Conservation (phyloP, 2,329 filamentous ascomycete genomes). For the Phyllosticta citrichinensis region DNA sequence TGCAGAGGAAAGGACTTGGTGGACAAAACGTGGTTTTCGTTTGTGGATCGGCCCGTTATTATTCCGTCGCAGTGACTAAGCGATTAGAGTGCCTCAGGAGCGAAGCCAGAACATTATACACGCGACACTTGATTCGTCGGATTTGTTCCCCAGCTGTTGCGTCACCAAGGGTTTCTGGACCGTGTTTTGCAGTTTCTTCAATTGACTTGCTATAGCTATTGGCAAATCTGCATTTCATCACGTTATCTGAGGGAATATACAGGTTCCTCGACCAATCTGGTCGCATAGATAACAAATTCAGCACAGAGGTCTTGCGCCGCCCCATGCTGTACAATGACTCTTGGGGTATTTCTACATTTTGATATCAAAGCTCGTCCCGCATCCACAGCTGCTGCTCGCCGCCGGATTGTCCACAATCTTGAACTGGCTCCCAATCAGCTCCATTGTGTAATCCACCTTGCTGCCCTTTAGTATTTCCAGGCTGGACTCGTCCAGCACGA, state of each 20-base stretch:
- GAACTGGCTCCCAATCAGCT: conserved; percentile 90
- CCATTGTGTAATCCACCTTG: conserved; percentile 93
- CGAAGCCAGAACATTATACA: neutral
- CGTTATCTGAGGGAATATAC: neutral
- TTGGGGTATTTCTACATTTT: conserved; percentile 35
- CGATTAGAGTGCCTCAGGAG: neutral
- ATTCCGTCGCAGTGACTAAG: neutral
- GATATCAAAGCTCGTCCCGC: conserved; percentile 95
- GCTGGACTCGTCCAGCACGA: conserved; percentile 81
- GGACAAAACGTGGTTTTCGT: neutral
- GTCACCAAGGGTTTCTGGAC: neutral
- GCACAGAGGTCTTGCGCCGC: neutral
- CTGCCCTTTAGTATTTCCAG: conserved; percentile 84
- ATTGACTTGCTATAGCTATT: neutral
- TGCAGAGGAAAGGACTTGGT: neutral
- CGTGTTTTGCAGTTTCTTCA: neutral
- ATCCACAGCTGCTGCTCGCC: conserved; percentile 90
- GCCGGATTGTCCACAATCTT: conserved; percentile 90
- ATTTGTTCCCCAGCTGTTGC: neutral
- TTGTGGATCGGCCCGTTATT: neutral
- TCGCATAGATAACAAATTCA: neutral
- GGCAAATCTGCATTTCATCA: neutral
- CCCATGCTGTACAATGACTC: neutral
- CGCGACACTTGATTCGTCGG: neutral
- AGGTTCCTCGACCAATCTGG: neutral